Evolutionary conservation across 257 asterid genomes (phyloP), one percentile per base, ranked within the genome.

Genomic region (Linderniella brevidens): DNA sequence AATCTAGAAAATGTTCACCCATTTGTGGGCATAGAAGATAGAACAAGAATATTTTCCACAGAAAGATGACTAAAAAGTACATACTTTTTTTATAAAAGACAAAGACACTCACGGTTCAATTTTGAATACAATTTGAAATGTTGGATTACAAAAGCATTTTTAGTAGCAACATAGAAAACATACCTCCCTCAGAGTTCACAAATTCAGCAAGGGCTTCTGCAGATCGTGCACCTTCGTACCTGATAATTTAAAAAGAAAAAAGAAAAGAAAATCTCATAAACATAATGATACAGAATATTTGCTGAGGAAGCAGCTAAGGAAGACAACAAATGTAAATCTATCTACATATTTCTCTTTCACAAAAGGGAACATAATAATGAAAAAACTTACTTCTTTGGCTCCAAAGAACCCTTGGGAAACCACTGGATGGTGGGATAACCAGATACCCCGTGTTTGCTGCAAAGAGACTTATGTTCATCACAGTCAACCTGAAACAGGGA

Each of bases 381-480:
- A 25, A 25, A 25, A 56, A 55, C 93, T 70, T 59, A 83, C 95
- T 78, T 76, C 54, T 83, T 78, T 25, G 92, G 90, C 77, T 83
- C 93, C 72, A 76, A 50, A 52, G 97, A 87, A 35, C 95, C 95
- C 70, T 78, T 78, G 19, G 93, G 93, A 65, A 87, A 87, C 97
- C 97, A 87, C 54, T 87, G 76, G 67, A 87, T 74, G 61, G 97
- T 83, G 61, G 97, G 97, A 62, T 80, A 87, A 29, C 97, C 95
- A 63, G 82, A 68, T 50, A 87, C 95, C 17, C 75, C 97, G 56
- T 78, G 72, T 67, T 87, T 83, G 64, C 71, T 65, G 73, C 97
- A 87, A 56, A 83, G 25, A 40, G 67, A 65, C 83, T 87, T 87
- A 32, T 83, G 97, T 59, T 80, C 93, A 54, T 87, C 97, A 52